Percentiles rank a stretch among this genome's conserved stretches.
Evolutionary conservation across 306 rosid genomes (phyloP).

Genomic region (Begonia fuchsioides): DNA sequence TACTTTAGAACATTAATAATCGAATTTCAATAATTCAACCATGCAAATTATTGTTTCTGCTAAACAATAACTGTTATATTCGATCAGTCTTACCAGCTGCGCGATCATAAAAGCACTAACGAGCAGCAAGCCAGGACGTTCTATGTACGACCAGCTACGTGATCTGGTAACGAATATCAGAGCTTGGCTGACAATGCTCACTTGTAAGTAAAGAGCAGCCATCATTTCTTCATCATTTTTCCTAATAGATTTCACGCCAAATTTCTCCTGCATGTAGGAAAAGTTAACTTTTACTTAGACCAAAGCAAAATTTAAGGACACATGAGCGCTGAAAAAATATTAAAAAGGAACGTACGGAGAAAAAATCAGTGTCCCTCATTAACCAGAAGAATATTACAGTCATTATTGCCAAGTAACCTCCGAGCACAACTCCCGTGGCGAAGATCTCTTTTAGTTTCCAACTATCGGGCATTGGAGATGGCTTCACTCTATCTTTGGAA

Average conservation of each 20-base stretch:
- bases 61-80: too few relatives aligned
- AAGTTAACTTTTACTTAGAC: too few relatives aligned
- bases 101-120: constrained; percentile 53
- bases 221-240: constrained; percentile 33
- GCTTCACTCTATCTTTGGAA: constrained; percentile 91
- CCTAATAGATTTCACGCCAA: constrained; percentile 43
- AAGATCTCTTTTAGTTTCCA: constrained; percentile 90
- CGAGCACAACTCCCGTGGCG: constrained; percentile 84
- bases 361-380: constrained; percentile 46
- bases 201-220: constrained; percentile 93
- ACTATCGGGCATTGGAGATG: constrained; percentile 97
- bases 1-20: not conserved
- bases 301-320: not conserved
- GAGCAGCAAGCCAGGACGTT: constrained; percentile 71
- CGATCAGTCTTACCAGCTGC: constrained; percentile 55
- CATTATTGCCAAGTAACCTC: constrained; percentile 91
- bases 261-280: constrained; percentile 40
- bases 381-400: constrained; percentile 86
- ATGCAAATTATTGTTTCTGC: not conserved
- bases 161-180: constrained; percentile 89
- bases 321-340: not conserved
- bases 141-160: constrained; percentile 77
- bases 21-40: too few relatives aligned
- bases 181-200: constrained; percentile 96
- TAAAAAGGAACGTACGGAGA: constrained; percentile 29